phyloP scores from a whole-genome alignment of 2,329 filamentous ascomycete genomes.

The Aspergillus niger region DNA sequence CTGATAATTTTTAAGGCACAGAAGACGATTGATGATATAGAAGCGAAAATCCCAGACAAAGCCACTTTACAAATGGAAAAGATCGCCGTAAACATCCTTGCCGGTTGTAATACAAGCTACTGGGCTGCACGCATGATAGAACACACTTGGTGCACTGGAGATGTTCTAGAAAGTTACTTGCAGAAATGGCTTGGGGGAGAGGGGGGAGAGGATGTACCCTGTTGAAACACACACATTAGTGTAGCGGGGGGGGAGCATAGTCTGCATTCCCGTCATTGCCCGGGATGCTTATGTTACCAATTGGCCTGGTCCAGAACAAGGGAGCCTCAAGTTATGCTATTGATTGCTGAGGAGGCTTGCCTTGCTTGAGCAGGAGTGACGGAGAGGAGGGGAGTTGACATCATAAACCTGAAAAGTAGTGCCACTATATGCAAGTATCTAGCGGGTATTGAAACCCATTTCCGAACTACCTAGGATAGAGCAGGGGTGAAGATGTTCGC shows the following conservation, averaged over 20 bases:
- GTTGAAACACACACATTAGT: constrained; percentile 33
- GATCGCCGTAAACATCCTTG: not conserved
- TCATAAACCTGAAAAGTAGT: not conserved
- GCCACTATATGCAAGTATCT: not conserved
- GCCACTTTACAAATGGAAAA: no score
- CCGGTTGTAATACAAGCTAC: not conserved
- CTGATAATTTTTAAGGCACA: no score
- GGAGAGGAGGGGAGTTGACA: not conserved
- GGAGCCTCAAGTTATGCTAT: not conserved
- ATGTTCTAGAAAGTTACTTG: constrained; percentile 21
- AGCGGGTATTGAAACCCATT: not conserved
- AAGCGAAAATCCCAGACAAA: no score
- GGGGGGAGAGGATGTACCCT: constrained; percentile 17
- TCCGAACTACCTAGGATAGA: no score
- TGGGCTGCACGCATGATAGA: not conserved
- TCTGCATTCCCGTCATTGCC: constrained; percentile 28
- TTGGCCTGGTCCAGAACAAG: constrained; percentile 2
- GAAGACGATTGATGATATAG: no score
- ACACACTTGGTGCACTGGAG: not conserved
- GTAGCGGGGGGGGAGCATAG: constrained; percentile 36
- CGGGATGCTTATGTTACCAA: constrained; percentile 17
- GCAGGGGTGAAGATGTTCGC: no score
- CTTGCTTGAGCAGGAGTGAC: not conserved
- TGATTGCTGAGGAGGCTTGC: not conserved
- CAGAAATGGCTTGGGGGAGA: constrained; percentile 9